Percentiles rank a stretch among this genome's conserved stretches.
phyloP scores from a whole-genome alignment of 495 filamentous ascomycete genomes.

The Penicillium atrosanguineum region DNA sequence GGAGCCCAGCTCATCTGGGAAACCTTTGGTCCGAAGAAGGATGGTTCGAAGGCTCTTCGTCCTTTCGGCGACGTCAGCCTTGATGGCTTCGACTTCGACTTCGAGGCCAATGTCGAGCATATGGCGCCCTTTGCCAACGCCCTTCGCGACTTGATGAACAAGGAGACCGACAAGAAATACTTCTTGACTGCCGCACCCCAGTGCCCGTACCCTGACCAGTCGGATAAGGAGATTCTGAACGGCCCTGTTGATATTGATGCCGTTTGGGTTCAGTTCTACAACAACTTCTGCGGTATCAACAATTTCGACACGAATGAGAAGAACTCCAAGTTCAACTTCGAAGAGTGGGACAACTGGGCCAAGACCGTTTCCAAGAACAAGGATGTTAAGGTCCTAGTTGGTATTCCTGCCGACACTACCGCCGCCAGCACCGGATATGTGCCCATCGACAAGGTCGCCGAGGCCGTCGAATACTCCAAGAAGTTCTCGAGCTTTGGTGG shows the following conservation, averaged over 20 bases:
- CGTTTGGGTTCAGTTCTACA: conserved; percentile 72
- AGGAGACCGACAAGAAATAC: conserved; percentile 47
- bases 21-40: conserved; percentile 54
- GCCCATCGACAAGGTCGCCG: conserved; percentile 37
- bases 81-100: conserved; percentile 74
- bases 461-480: conserved; percentile 51
- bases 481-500: conserved; percentile 62
- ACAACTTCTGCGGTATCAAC: conserved; percentile 65
- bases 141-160: conserved; percentile 54
- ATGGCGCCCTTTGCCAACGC: conserved; percentile 55
- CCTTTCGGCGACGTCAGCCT: conserved; percentile 64
- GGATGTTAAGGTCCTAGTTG: conserved; percentile 63
- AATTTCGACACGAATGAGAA: conserved; percentile 46
- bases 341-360: conserved; percentile 71
- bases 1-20: conserved; percentile 65
- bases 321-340: conserved; percentile 65
- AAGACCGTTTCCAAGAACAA: conserved; percentile 57
- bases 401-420: conserved; percentile 58
- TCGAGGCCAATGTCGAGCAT: conserved; percentile 50
- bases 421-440: conserved; percentile 62
- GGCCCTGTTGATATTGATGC: conserved; percentile 57
- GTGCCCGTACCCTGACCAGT: conserved; percentile 62
- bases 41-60: conserved; percentile 36
- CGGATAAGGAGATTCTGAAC: conserved; percentile 56
- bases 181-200: conserved; percentile 67